phyloP scores from a whole-genome alignment of 1,139 yeast genomes.

The Scheffersomyces lignicola region DNA sequence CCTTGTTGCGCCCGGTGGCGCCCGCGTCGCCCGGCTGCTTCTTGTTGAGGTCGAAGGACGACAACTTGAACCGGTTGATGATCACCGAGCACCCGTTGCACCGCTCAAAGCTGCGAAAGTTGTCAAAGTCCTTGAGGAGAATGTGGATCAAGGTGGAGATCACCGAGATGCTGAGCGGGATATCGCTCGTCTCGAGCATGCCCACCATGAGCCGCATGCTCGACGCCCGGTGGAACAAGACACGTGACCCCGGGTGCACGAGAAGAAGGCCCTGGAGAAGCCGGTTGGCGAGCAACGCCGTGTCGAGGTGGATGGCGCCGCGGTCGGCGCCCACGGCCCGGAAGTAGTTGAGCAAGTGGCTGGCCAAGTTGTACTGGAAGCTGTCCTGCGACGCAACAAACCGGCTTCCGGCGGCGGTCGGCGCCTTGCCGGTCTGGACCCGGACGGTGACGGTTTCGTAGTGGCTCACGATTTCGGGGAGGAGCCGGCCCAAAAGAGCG shows the following conservation, averaged over 20 bases:
- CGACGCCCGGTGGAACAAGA: conserved; percentile 36
- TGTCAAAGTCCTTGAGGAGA: conserved; percentile 55
- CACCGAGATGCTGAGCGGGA: conserved; percentile 38
- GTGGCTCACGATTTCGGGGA: not conserved
- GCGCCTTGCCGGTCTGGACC: not conserved
- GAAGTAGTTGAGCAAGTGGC: conserved; percentile 32
- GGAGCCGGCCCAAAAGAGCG: not conserved
- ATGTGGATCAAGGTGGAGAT: conserved; percentile 62
- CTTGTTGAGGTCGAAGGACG: conserved; percentile 14
- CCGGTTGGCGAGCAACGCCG: conserved; percentile 33
- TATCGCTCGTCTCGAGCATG: conserved; percentile 20
- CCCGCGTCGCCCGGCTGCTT: not conserved
- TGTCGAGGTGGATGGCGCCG: conserved; percentile 7
- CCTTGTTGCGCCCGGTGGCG: conserved; percentile 6
- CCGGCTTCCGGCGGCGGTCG: conserved; percentile 12
- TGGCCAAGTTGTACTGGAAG: conserved; percentile 49
- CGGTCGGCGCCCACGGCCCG: conserved; percentile 14
- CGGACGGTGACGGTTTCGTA: not conserved
- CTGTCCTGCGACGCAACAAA: conserved; percentile 53
- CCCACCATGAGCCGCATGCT: conserved; percentile 34
- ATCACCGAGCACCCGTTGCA: conserved; percentile 58
- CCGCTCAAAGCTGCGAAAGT: conserved; percentile 60
- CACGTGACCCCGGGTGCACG: conserved; percentile 58
- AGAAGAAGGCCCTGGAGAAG: conserved; percentile 63
- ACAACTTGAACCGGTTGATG: conserved; percentile 39